Percentiles rank a stretch among this genome's conserved stretches.
These are phyloP conservation scores for Globisporangium camurandrum DNA, from an alignment of 352 stramenopile species.

Conservation along the genomic window DNA sequence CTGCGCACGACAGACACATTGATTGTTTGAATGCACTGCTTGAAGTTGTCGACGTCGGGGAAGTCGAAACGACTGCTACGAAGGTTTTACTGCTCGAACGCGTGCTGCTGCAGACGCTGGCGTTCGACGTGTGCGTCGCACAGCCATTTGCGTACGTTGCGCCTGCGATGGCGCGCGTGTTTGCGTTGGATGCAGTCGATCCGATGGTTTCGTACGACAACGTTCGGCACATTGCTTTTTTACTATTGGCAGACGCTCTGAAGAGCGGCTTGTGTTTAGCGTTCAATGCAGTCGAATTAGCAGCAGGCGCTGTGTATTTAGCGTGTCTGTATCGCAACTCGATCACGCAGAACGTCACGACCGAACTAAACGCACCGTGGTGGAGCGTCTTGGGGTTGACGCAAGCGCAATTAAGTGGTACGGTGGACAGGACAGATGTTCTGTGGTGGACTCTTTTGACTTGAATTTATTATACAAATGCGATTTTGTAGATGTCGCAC, in stretches of 20 bases:
- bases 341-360: conserved; percentile 47
- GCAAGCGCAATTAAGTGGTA: too few species aligned
- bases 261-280: conserved; percentile 46
- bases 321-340: conserved; percentile 54
- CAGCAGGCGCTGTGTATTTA: conserved; percentile 60
- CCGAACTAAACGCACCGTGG: conserved; percentile 58
- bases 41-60: conserved; percentile 50
- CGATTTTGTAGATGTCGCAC: conserved; percentile 30
- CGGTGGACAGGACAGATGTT: too few species aligned
- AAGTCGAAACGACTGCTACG: conserved; percentile 50
- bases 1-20: conserved; percentile 50
- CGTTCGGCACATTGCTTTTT: conserved; percentile 37
- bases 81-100: conserved; percentile 68
- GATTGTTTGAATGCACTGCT: conserved; percentile 56
- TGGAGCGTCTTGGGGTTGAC: conserved; percentile 51
- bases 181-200: conserved; percentile 53
- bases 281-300: conserved; percentile 43
- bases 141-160: conserved; percentile 63
- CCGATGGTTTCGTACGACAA: conserved; percentile 33
- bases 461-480: too few species aligned
- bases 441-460: too few species aligned
- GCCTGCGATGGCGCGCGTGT: conserved; percentile 41
- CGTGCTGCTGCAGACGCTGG: conserved; percentile 65
- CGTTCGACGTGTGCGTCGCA: conserved; percentile 59
- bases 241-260: conserved; percentile 54